Conservation (phyloP, 768 basidiomycete genomes). For the Boletus pseudo-olivaceus region DNA sequence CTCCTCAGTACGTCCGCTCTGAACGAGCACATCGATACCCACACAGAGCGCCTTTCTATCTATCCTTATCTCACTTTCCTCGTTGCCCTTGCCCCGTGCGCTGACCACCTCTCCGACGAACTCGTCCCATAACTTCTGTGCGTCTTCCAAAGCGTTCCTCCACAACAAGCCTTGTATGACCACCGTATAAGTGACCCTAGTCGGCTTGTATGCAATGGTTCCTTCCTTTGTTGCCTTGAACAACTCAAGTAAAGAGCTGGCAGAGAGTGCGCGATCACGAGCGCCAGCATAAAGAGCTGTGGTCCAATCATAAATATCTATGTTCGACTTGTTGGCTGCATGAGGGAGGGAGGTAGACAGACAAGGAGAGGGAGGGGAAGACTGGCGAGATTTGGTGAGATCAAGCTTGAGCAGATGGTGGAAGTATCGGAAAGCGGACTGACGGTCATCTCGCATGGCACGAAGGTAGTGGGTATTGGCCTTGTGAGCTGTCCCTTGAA, state of each 20-base stretch:
- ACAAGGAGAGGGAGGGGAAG: background rate
- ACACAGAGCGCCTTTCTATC: constrained; percentile 47
- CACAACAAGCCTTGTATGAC: constrained; percentile 51
- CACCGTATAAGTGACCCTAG: constrained; percentile 48
- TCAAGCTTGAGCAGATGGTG: constrained; percentile 33
- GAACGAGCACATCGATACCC: constrained; percentile 49
- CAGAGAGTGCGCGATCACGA: constrained; percentile 34
- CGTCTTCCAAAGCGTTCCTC: constrained; percentile 38
- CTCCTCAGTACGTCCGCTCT: constrained; percentile 38
- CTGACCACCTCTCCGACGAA: constrained; percentile 25
- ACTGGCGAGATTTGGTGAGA: constrained; percentile 9
- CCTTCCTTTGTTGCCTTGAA: constrained; percentile 33
- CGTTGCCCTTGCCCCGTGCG: background rate
- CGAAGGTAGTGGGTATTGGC: constrained; percentile 45
- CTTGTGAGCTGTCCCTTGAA: constrained; percentile 27
- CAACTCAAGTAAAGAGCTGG: constrained; percentile 34
- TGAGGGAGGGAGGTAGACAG: background rate
- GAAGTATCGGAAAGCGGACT: constrained; percentile 49
- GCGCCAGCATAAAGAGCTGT: constrained; percentile 44
- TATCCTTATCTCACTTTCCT: constrained; percentile 23
- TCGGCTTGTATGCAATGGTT: constrained; percentile 36
- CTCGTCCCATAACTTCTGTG: constrained; percentile 43
- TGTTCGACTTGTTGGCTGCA: constrained; percentile 20
- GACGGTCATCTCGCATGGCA: constrained; percentile 37
- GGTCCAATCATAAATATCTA: constrained; percentile 47